Percentiles rank a stretch among this genome's conserved stretches.
Evolutionary conservation across 768 basidiomycete species (phyloP).

Genomic region (Termitomyces sp.): DNA sequence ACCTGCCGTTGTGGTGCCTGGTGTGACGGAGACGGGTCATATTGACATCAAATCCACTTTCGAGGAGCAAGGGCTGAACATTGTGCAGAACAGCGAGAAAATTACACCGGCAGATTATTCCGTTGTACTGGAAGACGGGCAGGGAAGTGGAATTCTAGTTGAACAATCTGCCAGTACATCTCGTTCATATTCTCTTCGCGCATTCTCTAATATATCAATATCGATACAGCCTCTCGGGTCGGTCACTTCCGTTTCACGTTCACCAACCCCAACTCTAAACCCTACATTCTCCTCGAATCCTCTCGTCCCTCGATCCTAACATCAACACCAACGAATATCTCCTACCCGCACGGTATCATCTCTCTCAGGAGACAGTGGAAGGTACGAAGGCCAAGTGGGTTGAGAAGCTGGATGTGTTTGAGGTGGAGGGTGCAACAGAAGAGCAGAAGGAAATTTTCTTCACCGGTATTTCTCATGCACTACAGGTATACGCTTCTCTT

Average conservation of each 20-base stretch:
- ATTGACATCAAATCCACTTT: conserved; percentile 45
- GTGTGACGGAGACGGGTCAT: conserved; percentile 30
- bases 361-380: conserved; percentile 47
- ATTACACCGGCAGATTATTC: conserved; percentile 53
- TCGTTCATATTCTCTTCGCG: neutral
- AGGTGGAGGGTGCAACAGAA: conserved; percentile 44
- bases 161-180: conserved; percentile 63
- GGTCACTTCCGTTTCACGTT: conserved; percentile 75
- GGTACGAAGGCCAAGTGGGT: conserved; percentile 50
- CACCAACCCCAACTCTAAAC: conserved; percentile 24
- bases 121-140: conserved; percentile 51
- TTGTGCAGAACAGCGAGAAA: conserved; percentile 51
- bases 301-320: conserved; percentile 61
- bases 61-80: conserved; percentile 53
- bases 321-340: conserved; percentile 41
- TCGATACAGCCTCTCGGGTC: conserved; percentile 61
- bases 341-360: conserved; percentile 53
- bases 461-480: conserved; percentile 60
- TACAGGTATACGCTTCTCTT: conserved; percentile 38
- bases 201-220: neutral
- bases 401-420: conserved; percentile 51
- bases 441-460: conserved; percentile 50
- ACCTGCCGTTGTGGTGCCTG: conserved; percentile 58
- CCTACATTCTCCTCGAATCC: conserved; percentile 66
- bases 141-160: conserved; percentile 47